Evolutionary conservation across 805 yeast genomes (phyloP).

Genomic region (Candida sphagnicola): DNA sequence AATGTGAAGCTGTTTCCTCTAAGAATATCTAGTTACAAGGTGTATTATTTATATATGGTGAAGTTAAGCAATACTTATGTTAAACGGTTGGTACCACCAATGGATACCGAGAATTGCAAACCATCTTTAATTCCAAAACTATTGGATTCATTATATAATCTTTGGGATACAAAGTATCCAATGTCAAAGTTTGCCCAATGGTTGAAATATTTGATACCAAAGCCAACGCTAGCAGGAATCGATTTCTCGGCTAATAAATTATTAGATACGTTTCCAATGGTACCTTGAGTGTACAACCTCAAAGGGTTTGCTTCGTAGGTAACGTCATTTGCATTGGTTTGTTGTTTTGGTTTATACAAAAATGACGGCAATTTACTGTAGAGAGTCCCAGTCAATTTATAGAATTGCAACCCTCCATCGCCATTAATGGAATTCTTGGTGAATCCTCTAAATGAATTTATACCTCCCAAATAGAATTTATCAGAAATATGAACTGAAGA

Average conservation of each 20-base stretch:
- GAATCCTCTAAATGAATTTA: constrained; percentile 68
- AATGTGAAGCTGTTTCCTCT: no score
- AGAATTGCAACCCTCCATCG: constrained; percentile 66
- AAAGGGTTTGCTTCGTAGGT: constrained; percentile 28
- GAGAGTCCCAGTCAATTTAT: constrained; percentile 55
- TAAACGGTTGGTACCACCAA: constrained; percentile 32
- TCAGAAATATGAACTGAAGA: constrained; percentile 61
- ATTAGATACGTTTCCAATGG: constrained; percentile 56
- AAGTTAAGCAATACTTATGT: no score
- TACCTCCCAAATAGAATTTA: constrained; percentile 81
- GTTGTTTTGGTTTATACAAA: constrained; percentile 18
- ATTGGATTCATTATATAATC: constrained; percentile 14
- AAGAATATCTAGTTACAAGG: no score
- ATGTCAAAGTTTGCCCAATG: constrained; percentile 38
- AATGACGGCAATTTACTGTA: constrained; percentile 54
- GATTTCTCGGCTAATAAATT: constrained; percentile 20
- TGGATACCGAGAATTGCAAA: constrained; percentile 32
- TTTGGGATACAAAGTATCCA: constrained; percentile 33
- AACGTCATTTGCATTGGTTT: not conserved
- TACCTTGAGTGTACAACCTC: constrained; percentile 56
- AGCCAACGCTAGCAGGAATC: constrained; percentile 26
- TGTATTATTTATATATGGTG: no score
- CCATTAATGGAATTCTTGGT: constrained; percentile 65
- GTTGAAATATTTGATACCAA: constrained; percentile 36
- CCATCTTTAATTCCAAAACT: constrained; percentile 33